Conservation (phyloP, 2,329 filamentous ascomycete species). For the Alternaria atra region DNA sequence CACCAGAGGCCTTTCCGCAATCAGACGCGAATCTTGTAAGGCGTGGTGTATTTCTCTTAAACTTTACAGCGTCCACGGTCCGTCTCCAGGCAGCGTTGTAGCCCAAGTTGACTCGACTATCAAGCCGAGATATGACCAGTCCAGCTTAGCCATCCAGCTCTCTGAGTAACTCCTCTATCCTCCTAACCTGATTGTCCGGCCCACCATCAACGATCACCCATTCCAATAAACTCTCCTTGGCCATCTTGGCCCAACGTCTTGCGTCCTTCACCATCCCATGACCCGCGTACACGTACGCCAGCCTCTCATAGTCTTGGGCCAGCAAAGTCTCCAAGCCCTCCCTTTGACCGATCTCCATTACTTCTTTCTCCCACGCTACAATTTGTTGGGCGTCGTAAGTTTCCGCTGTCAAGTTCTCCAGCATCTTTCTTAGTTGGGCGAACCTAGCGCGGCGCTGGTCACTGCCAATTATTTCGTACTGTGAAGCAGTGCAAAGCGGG, state of each 20-base stretch:
- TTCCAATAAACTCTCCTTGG: constrained; percentile 27
- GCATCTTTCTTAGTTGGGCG: constrained; percentile 19
- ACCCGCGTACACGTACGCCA: constrained; percentile 38
- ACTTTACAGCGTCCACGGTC: background rate
- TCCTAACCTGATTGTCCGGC: constrained; percentile 20
- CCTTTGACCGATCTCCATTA: constrained; percentile 29
- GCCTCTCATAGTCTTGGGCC: constrained; percentile 33
- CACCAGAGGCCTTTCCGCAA: background rate
- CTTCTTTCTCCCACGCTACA: constrained; percentile 35
- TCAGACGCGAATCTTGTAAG: background rate
- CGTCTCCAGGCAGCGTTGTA: background rate
- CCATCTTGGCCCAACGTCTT: constrained; percentile 28
- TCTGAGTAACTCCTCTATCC: constrained; percentile 28
- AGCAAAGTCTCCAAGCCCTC: constrained; percentile 34
- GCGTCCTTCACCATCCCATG: constrained; percentile 26
- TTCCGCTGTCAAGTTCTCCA: constrained; percentile 28
- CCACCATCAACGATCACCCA: constrained; percentile 34
- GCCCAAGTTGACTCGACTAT: background rate
- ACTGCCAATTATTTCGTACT: constrained; percentile 24
- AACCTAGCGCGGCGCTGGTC: constrained; percentile 32
- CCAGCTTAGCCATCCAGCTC: constrained; percentile 23
- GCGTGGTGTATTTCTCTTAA: background rate
- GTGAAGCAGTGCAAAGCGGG: constrained; percentile 28
- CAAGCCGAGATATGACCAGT: background rate
- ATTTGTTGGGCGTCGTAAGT: constrained; percentile 33